Conservation (phyloP, 2,329 filamentous ascomycete species). For the Aspergillus sp. region DNA sequence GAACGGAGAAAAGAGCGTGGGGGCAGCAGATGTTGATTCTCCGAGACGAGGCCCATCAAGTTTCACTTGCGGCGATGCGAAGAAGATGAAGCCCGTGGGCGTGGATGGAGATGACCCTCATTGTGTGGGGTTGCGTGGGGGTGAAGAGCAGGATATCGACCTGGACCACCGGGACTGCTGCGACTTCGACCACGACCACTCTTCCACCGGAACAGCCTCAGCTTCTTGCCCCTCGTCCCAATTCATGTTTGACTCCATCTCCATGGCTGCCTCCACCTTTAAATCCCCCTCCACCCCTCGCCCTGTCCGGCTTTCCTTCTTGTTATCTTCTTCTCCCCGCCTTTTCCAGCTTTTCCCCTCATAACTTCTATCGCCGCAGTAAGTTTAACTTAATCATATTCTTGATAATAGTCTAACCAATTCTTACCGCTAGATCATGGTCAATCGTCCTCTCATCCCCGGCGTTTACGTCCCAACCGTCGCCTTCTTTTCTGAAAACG, state of each 20-base stretch:
- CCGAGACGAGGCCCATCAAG: neutral
- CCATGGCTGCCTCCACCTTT: conserved; percentile 8
- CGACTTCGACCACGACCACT: neutral
- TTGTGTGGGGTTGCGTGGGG: conserved; percentile 17
- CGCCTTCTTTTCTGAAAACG: conserved; percentile 68
- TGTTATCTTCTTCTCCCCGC: neutral
- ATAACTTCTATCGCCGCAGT: conserved; percentile 1
- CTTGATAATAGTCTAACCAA: neutral
- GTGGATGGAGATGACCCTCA: conserved; percentile 2
- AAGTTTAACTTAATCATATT: neutral
- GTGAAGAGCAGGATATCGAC: neutral
- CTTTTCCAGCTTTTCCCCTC: neutral
- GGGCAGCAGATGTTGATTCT: neutral
- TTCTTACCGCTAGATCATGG: conserved; percentile 17
- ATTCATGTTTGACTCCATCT: neutral
- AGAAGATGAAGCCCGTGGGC: neutral
- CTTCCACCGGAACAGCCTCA: neutral
- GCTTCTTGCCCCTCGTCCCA: neutral
- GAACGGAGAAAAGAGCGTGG: conserved; percentile 6
- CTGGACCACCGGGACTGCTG: neutral
- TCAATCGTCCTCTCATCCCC: conserved; percentile 31
- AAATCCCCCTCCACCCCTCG: conserved; percentile 2
- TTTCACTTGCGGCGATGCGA: neutral
- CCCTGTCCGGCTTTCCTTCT: neutral
- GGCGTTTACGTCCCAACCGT: conserved; percentile 73